Base-by-base conservation (phyloP, 139 green algal species). In the Chlamydomonas incerta region DNA sequence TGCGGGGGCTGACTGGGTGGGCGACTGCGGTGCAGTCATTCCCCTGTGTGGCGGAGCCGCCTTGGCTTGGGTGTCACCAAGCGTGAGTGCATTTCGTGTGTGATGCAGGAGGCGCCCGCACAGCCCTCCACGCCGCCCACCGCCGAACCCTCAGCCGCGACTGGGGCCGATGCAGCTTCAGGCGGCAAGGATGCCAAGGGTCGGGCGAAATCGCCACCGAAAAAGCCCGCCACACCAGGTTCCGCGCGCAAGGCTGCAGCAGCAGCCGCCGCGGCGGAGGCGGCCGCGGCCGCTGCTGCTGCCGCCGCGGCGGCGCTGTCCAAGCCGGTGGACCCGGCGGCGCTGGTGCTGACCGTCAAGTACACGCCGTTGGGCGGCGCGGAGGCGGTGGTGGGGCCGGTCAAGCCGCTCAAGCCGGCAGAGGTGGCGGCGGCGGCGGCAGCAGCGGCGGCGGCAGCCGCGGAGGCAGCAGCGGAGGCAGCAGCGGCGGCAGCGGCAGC, bases 281-380 rank as follows among this genome's bases (percentile, higher is more conserved):
- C 77, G 0, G 77, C 62, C 3, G 63, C 18, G 1, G 77, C 77
- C 1, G 63, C 77, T 2, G 77, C 77, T 0, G 77, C 63, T 4
- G 77, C 62, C 0, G 63, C 63, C 4, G 77, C 77, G 4, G 46
- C 46, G 4, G 41, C 10, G 28, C 63, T 74, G 0, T 46, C 63
- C 41, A 74, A 74, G 47, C 77, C 77, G 20, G 77, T 83, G 18
- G 77, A 83, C 77, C 77, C 77, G 10, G 77, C 77, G 1, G 52
- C 77, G 0, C 77, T 83, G 15, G 35, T 72, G 0, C 47, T 83
- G 9, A 83, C 77, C 8, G 29, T 83, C 77, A 83, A 83, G 63
- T 83, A 74, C 77, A 74, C 63, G n/a, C 77, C 77, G 5, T 46
- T 74, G 14, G 23, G 63, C 3, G 63, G 77, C 0, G 3, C 46